Percentiles rank a stretch among this genome's conserved stretches.
These are phyloP conservation scores for Fusarium drepaniforme DNA, from an alignment of 2,329 filamentous ascomycete genomes.

Conservation along the genomic window DNA sequence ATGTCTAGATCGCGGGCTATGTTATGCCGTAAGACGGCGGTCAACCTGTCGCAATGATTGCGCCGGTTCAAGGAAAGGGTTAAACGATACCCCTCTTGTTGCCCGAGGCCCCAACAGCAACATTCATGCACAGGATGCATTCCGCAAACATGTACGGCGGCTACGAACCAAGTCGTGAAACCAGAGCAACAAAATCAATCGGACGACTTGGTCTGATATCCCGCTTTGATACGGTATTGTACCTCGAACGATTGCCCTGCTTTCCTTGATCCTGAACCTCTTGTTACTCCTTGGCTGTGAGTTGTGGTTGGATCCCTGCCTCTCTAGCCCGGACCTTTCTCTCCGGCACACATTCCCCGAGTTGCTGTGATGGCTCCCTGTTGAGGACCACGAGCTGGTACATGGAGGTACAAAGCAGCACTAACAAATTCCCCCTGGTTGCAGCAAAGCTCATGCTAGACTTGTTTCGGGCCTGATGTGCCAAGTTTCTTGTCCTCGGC, in stretches of 20 bases:
- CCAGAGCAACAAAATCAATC: conserved; percentile 6
- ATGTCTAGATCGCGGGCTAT: neutral
- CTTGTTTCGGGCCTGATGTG: neutral
- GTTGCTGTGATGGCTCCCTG: neutral
- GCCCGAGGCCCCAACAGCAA: neutral
- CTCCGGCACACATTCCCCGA: conserved; percentile 32
- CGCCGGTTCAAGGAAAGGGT: neutral
- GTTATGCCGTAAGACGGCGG: neutral
- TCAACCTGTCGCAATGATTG: neutral
- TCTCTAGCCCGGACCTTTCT: conserved; percentile 22
- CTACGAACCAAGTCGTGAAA: conserved; percentile 8
- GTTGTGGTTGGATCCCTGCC: conserved; percentile 5
- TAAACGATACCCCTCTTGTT: neutral
- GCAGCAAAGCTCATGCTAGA: conserved; percentile 9
- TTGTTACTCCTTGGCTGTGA: conserved; percentile 2
- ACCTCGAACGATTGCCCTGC: neutral
- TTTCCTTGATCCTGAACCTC: neutral
- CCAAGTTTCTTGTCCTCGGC: neutral
- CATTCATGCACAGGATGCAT: neutral
- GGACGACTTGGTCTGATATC: neutral
- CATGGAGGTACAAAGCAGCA: conserved; percentile 27
- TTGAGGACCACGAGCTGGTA: conserved; percentile 13
- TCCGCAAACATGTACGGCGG: neutral
- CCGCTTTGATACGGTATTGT: neutral
- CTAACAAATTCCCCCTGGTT: conserved; percentile 32